Conservation (phyloP, 176 grass and related monocot species). For the Rhipidocladum racemiflorum region DNA sequence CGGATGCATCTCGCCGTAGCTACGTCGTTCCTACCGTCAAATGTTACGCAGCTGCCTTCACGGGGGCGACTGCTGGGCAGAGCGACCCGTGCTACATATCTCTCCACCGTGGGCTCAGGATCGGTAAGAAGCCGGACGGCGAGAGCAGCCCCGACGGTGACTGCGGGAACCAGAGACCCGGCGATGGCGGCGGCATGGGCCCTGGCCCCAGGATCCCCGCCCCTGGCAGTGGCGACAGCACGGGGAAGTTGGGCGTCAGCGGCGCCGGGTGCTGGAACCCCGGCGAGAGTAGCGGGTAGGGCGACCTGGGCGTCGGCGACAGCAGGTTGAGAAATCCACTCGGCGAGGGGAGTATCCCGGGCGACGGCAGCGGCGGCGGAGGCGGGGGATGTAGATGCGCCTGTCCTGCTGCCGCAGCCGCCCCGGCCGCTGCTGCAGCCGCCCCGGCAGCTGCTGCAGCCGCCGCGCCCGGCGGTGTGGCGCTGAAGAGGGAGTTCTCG, state of each 20-base stretch:
- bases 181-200: constrained; percentile 49
- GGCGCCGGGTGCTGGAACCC: constrained; percentile 54
- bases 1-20: constrained; percentile 16
- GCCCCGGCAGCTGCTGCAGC: not conserved
- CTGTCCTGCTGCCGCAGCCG: not conserved
- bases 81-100: constrained; percentile 43
- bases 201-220: constrained; percentile 65
- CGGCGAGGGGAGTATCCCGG: constrained; percentile 65
- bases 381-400: constrained; percentile 17
- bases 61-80: not conserved
- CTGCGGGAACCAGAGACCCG: constrained; percentile 61
- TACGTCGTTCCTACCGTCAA: constrained; percentile 46
- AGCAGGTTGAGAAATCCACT: constrained; percentile 61
- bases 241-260: constrained; percentile 59
- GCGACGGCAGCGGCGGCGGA: constrained; percentile 46
- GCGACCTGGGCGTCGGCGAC: constrained; percentile 66
- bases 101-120: constrained; percentile 74
- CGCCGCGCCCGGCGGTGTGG: constrained; percentile 36
- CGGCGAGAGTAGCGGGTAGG: constrained; percentile 70
- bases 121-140: constrained; percentile 62
- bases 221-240: constrained; percentile 59
- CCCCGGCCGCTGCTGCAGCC: not conserved
- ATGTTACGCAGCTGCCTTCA: constrained; percentile 34
- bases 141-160: constrained; percentile 72
- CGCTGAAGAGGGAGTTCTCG: constrained; percentile 71